Evolutionary conservation across 345 rosid genomes (phyloP), one percentile per base, ranked within the genome.

Genomic region (Eucalyptus coolabah): DNA sequence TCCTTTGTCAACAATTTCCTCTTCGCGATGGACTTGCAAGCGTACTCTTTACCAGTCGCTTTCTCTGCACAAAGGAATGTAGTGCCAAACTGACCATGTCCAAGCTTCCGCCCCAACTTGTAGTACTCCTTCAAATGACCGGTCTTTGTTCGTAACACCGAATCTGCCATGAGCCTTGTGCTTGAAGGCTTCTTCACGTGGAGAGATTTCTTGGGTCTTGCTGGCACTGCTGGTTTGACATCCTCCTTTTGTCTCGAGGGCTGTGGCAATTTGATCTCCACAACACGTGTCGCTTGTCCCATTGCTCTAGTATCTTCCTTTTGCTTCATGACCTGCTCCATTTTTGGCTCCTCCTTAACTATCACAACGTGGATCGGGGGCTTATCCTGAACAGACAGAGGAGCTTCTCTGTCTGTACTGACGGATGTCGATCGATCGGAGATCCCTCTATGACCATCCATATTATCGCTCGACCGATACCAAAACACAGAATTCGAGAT

Each of bases 11-110:
- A 53, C 85, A 97, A 87, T 91, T 97, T 97, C 92, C 98, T 95
- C 92, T 97, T 96, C 1, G 97, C 95, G 44, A 97, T 97, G 4
- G 99, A 96, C 89, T 97, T 97, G 93, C 99, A 97, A 16, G 99
- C 99, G 88, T 92, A 94, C 92, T 97, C 95, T 89, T 91, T 93
- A 21, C 96, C 97, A 24, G 98, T 94, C 49, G 92, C 94, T 91
- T 96, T 96, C 95, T 96, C 98, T 42, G 54, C 80, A 34, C 98
- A 96, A 23, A 94, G 94, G 87, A 95, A 96, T 50, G 99, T 97
- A 4, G 98, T 97, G n/a, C 99, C 99, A 69, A 95, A 97, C 81
- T 97, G 99, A 30, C 99, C 99, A 6, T 94, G 95, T 86, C 99
- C 99, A 87, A 97, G 93, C 95, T 97, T 95, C 91, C 89, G 91